Evolutionary conservation across 148 eudicot genomes (phyloP), one percentile per base, ranked within the genome.

Genomic region (Diospyros kaki): DNA sequence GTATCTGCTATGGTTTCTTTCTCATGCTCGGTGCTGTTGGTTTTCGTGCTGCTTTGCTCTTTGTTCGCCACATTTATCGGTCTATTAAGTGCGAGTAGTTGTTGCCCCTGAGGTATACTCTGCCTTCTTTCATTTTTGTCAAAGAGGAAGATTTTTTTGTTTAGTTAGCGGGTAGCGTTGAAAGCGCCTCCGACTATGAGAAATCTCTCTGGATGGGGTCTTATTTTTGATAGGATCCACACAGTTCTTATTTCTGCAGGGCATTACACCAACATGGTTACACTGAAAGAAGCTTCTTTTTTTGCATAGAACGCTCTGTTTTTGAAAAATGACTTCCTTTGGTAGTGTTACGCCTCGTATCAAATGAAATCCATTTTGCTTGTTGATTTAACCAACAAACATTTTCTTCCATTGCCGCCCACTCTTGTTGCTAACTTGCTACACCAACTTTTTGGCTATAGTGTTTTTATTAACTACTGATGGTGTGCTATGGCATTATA

Each of bases 1-100:
- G 81, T 43, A 52, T 78, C 50, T 75, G 79, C 54, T 83, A 83
- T 56, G 85, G 77, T 10, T 76, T 83, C 72, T 83, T 83, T 66
- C 85, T 83, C 66, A 75, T 80, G 78, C 83, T 80, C 39, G 83
- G 83, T 43, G 74, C 81, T 42, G 73, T 80, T 10, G 83, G 82
- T 66, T 83, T 83, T 56, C 78, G 78, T 55, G 83, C 86, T 18
- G 52, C 86, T 44, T 77, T 83, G 77, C 56, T 79, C 78, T 79
- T 83, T 70, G 85, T 83, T 43, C 80, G 66, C 52, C 65, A 77
- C 65, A 72, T 72, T 44, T 72, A 78, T 13, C 66, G 76, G 10
- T 69, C 86, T 4, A 80, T 79, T 41, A 83, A 80, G 76, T 74
- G 83, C 6, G 81, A 83, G 48, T 73, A 81, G 64, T 3, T 42